Conservation (phyloP, 176 grass and related monocot species). For the Lolium multiflorum region DNA sequence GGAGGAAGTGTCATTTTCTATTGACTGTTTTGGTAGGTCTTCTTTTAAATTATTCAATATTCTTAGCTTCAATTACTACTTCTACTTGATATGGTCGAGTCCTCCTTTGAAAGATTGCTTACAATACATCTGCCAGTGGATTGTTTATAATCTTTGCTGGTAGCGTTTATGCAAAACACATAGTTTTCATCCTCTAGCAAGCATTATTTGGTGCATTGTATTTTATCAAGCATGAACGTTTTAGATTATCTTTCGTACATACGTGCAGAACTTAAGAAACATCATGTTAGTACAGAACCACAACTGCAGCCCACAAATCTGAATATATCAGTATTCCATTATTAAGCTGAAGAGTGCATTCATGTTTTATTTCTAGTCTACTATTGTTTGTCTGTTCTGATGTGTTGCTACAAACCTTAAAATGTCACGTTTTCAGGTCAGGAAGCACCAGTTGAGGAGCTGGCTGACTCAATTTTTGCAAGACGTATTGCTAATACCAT, state of each 20-base stretch:
- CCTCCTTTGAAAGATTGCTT: conserved; percentile 19
- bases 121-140: not conserved
- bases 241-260: no score
- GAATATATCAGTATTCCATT: not conserved
- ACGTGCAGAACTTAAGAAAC: no score
- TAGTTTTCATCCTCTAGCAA: conserved; percentile 7
- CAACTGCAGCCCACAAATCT: not conserved
- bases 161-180: not conserved
- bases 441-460: conserved; percentile 53
- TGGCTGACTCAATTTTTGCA: conserved; percentile 80
- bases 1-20: conserved; percentile 85
- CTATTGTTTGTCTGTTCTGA: conserved; percentile 5
- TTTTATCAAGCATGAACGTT: not conserved
- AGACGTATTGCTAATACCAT: conserved; percentile 55
- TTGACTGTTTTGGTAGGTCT: conserved; percentile 72
- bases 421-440: conserved; percentile 55
- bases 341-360: not conserved
- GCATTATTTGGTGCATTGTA: not conserved
- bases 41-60: not conserved
- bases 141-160: no score
- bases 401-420: conserved; percentile 25
- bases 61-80: not conserved
- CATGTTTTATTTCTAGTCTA: conserved; percentile 1
- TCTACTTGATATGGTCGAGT: not conserved
- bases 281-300: not conserved